Conservation (phyloP, 2,329 filamentous ascomycete genomes). For the Ophiocordyceps australis region DNA sequence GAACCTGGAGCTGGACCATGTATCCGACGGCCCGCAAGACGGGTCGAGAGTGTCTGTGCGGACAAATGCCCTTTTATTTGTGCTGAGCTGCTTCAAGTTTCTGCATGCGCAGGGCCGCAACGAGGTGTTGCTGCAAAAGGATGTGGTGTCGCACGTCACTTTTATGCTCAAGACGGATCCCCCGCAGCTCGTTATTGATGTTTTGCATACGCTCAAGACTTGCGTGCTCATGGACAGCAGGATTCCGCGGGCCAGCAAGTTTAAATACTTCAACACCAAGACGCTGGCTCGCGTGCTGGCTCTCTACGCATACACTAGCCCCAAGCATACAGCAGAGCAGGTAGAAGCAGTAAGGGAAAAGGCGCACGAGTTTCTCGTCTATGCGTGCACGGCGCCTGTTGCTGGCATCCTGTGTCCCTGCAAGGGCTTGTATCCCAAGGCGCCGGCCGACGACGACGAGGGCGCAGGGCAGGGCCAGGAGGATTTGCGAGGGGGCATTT, state of each 20-base stretch:
- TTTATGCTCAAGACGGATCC: conserved; percentile 65
- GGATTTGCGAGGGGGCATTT: conserved; percentile 44
- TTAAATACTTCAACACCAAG: conserved; percentile 54
- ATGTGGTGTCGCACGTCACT: conserved; percentile 68
- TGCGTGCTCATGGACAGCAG: conserved; percentile 59
- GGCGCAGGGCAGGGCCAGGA: conserved; percentile 26
- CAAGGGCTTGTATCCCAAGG: conserved; percentile 70
- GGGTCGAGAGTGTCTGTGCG: conserved; percentile 58
- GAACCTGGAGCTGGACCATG: conserved; percentile 56
- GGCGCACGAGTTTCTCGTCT: conserved; percentile 58
- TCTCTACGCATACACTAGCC: conserved; percentile 46
- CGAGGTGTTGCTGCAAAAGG: conserved; percentile 63
- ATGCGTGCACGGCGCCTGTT: conserved; percentile 54
- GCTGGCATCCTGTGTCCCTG: conserved; percentile 62
- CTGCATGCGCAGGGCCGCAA: conserved; percentile 60
- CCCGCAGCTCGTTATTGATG: conserved; percentile 54
- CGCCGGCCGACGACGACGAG: conserved; percentile 31
- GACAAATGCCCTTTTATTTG: conserved; percentile 65
- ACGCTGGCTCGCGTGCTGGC: conserved; percentile 55
- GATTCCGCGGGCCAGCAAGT: conserved; percentile 57
- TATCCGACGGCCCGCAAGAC: conserved; percentile 40
- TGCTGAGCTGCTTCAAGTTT: conserved; percentile 63
- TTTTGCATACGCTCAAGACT: conserved; percentile 51
- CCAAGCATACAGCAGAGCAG: conserved; percentile 18
- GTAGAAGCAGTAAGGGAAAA: conserved; percentile 39